Percentiles rank a stretch among this genome's conserved stretches.
These are phyloP conservation scores for Penicillium silybi DNA, from an alignment of 495 filamentous ascomycete genomes.

Conservation along the genomic window DNA sequence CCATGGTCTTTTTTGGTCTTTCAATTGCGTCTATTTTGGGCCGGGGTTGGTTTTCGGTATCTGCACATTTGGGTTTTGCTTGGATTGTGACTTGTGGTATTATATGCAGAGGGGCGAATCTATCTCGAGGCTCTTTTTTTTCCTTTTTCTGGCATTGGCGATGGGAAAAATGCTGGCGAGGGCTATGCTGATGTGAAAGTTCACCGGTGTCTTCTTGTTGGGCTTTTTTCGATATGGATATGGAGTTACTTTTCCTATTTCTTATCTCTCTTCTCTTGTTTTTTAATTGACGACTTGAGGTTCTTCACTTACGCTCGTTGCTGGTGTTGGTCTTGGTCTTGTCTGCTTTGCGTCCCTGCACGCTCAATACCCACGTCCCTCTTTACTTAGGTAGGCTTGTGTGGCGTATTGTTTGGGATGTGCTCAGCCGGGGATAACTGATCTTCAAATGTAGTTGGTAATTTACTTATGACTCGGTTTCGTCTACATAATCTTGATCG, in stretches of 20 bases:
- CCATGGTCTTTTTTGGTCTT: neutral
- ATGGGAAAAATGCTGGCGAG: neutral
- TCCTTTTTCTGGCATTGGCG: neutral
- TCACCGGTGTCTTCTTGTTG: constrained; percentile 1
- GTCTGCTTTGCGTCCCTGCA: neutral
- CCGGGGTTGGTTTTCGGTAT: constrained; percentile 2
- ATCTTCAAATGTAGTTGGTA: neutral
- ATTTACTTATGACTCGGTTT: neutral
- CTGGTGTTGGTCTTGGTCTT: neutral
- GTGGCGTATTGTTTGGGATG: neutral
- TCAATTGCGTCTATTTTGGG: neutral
- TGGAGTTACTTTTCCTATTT: constrained; percentile 13
- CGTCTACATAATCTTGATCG: neutral
- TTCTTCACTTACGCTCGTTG: constrained; percentile 1
- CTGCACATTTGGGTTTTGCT: constrained; percentile 1
- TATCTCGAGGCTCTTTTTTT: neutral
- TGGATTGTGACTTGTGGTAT: neutral
- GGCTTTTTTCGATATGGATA: constrained; percentile 11
- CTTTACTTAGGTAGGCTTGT: neutral
- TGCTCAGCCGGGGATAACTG: neutral
- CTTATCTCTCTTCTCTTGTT: neutral
- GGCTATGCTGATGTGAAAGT: constrained; percentile 1
- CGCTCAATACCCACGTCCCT: neutral
- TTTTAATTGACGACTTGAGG: neutral
- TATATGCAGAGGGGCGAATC: neutral